phyloP scores from a whole-genome alignment of 345 rosid genomes.

The Microcos paniculata region DNA sequence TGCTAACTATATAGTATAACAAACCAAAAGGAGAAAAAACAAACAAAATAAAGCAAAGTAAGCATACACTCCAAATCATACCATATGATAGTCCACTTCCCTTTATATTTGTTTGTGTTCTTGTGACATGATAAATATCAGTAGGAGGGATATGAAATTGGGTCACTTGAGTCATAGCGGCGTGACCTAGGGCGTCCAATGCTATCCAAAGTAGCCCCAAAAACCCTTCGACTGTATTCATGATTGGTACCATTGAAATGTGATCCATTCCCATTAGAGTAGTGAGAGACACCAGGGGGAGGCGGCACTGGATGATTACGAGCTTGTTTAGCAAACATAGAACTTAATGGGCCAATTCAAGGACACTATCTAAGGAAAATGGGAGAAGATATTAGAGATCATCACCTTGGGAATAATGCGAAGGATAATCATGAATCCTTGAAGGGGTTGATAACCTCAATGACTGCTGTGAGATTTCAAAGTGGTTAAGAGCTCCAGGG shows the following conservation, averaged over 20 bases:
- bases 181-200: conserved; percentile 55
- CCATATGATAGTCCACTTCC: not conserved
- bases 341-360: not conserved
- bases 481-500: conserved; percentile 21
- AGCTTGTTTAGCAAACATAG: conserved; percentile 19
- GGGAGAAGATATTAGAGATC: not conserved
- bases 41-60: not conserved
- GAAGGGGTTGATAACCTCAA: conserved; percentile 34
- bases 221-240: conserved; percentile 62
- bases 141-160: conserved; percentile 32
- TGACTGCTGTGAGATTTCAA: conserved; percentile 37
- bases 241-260: conserved; percentile 42
- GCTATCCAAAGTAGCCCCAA: conserved; percentile 56
- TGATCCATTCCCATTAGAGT: conserved; percentile 53
- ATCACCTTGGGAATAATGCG: conserved; percentile 38
- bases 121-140: conserved; percentile 16
- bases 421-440: conserved; percentile 35
- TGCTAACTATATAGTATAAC: not conserved
- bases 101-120: not conserved
- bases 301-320: conserved; percentile 40
- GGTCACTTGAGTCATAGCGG: conserved; percentile 45
- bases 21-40: not conserved
- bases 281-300: conserved; percentile 53
- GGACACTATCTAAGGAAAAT: not conserved
- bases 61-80: not conserved